These are phyloP conservation scores for Phytophthora podocarpi DNA, from an alignment of 352 stramenopile genomes.

Conservation along the genomic window DNA sequence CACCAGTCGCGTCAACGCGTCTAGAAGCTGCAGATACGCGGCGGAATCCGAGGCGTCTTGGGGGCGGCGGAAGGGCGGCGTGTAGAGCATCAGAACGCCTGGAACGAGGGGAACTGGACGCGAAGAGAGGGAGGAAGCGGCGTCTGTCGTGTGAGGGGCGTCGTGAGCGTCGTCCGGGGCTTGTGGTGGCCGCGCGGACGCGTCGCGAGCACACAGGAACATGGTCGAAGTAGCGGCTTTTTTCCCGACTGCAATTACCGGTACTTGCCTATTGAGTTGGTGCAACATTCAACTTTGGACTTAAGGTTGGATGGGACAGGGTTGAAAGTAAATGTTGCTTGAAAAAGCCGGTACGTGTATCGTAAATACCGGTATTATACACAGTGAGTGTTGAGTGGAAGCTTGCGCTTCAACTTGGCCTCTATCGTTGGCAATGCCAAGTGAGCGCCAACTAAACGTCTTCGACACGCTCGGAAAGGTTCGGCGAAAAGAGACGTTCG, in stretches of 20 bases:
- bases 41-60: background rate
- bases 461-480: no score
- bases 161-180: background rate
- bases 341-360: no score
- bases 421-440: no score
- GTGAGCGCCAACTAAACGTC: no score
- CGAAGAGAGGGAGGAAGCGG: background rate
- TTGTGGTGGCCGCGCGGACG: slow-evolving; percentile 3
- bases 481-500: slow-evolving; percentile 92
- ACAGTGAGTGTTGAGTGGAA: no score
- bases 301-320: no score
- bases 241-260: no score
- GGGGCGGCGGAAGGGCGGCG: background rate
- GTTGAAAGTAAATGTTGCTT: no score
- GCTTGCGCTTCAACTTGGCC: no score
- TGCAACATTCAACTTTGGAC: no score
- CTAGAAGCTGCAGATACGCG: slow-evolving; percentile 39
- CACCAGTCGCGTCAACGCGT: slow-evolving; percentile 36
- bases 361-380: no score
- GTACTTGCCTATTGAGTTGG: no score
- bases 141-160: background rate
- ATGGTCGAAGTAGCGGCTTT: slow-evolving; percentile 18
- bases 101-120: background rate
- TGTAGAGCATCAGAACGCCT: background rate
- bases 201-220: slow-evolving; percentile 31